Conservation (phyloP, 1,284 basidiomycete genomes). For the Megacollybia platyphylla region DNA sequence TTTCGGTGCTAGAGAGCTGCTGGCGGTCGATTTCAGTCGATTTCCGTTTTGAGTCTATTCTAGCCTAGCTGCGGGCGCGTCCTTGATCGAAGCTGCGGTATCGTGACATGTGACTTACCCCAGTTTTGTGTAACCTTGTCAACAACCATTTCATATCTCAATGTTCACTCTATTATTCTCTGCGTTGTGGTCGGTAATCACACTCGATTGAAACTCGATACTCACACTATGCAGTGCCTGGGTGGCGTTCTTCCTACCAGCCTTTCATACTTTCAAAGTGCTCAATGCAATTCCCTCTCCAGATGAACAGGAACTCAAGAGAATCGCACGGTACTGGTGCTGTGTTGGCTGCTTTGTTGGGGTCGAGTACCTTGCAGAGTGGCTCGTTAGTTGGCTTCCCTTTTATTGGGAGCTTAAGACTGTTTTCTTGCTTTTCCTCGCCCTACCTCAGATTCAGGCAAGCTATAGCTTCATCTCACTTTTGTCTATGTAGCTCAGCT, state of each 20-base stretch:
- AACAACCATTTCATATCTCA: not conserved
- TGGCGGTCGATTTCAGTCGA: no score
- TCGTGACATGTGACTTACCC: no score
- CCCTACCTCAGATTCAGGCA: constrained; percentile 66
- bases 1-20: no score
- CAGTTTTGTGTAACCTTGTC: no score
- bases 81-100: no score
- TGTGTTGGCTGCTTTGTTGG: constrained; percentile 45
- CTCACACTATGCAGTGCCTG: constrained; percentile 36
- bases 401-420: constrained; percentile 73
- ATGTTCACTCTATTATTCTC: constrained; percentile 8
- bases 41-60: no score
- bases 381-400: constrained; percentile 66
- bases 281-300: constrained; percentile 41
- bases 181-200: constrained; percentile 2
- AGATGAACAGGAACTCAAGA: constrained; percentile 43
- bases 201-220: not conserved
- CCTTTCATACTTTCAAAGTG: constrained; percentile 51
- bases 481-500: not conserved
- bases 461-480: constrained; percentile 9
- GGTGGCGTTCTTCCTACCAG: constrained; percentile 56
- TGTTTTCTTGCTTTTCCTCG: constrained; percentile 57
- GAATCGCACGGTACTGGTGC: constrained; percentile 52
- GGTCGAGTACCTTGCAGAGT: constrained; percentile 56
- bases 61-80: no score